Conservation (phyloP, 2,329 filamentous ascomycete species). For the Cladosporium austrohemisphaericum region DNA sequence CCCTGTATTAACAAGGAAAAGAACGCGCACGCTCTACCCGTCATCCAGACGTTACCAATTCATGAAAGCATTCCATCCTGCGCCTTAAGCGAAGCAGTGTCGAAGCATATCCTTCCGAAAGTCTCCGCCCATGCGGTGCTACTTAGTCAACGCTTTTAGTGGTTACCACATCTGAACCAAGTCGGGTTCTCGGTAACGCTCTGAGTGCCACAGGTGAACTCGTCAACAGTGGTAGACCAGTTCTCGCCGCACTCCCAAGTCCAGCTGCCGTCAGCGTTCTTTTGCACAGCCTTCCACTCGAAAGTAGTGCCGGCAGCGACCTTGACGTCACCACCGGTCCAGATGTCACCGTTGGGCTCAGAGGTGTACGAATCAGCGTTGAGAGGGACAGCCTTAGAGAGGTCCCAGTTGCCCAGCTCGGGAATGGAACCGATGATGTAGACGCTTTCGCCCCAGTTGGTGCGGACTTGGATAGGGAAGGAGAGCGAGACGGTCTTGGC, state of each 20-base stretch:
- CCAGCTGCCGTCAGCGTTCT: slow-evolving; percentile 51
- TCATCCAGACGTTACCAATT: too few relatives aligned
- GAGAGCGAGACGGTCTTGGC: slow-evolving; percentile 22
- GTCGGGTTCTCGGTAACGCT: background rate
- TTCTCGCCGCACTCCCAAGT: slow-evolving; percentile 53
- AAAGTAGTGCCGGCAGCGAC: slow-evolving; percentile 55
- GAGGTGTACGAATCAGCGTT: slow-evolving; percentile 54
- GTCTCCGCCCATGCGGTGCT: too few relatives aligned
- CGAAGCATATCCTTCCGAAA: too few relatives aligned
- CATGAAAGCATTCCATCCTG: too few relatives aligned
- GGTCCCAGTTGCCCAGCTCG: slow-evolving; percentile 59
- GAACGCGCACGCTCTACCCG: too few relatives aligned
- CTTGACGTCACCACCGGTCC: slow-evolving; percentile 50
- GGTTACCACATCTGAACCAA: slow-evolving; percentile 3
- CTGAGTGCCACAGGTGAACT: slow-evolving; percentile 6
- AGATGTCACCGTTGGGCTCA: slow-evolving; percentile 55
- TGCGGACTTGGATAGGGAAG: slow-evolving; percentile 31
- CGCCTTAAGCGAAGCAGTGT: too few relatives aligned
- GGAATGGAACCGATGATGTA: slow-evolving; percentile 60
- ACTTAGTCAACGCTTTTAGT: too few relatives aligned
- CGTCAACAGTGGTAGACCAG: background rate
- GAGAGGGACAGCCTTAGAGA: slow-evolving; percentile 51
- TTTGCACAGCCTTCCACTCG: slow-evolving; percentile 66
- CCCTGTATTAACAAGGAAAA: too few relatives aligned
- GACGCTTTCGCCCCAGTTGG: slow-evolving; percentile 59